Percentiles rank a stretch among this genome's conserved stretches.
Evolutionary conservation across 2,329 filamentous ascomycete species (phyloP).

Genomic region (Fusarium kyushuense): DNA sequence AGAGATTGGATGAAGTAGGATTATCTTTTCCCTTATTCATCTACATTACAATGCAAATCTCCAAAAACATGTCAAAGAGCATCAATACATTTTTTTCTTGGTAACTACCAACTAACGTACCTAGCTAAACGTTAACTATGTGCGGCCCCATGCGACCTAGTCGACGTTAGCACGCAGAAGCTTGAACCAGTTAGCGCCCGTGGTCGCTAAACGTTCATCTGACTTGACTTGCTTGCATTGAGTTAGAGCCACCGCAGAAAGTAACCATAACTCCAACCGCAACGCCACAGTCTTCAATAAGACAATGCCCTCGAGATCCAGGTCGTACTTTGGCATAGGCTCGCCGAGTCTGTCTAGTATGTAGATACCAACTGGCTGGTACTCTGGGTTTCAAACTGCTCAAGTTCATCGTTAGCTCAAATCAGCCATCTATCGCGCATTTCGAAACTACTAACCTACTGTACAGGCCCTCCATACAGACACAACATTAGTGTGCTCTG

Average conservation of each 20-base stretch:
- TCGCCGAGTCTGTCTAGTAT: background rate
- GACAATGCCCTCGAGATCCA: slow-evolving; percentile 15
- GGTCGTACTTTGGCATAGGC: slow-evolving; percentile 13
- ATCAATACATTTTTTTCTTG: background rate
- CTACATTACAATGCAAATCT: background rate
- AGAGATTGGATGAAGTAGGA: background rate
- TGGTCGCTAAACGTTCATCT: slow-evolving; percentile 14
- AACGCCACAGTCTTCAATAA: slow-evolving; percentile 25
- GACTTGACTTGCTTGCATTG: slow-evolving; percentile 40
- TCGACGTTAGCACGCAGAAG: slow-evolving; percentile 14
- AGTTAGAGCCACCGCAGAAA: slow-evolving; percentile 47
- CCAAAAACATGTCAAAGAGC: background rate
- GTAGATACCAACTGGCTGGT: background rate
- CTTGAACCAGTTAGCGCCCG: slow-evolving; percentile 33
- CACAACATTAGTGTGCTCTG: background rate
- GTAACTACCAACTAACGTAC: background rate
- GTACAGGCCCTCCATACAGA: background rate
- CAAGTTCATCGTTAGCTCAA: slow-evolving; percentile 3
- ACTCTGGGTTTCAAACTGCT: slow-evolving; percentile 12
- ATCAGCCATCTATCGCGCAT: slow-evolving; percentile 1
- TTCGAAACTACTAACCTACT: background rate
- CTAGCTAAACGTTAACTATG: slow-evolving; percentile 18
- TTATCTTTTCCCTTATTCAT: background rate
- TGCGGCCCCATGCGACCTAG: slow-evolving; percentile 20
- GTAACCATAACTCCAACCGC: slow-evolving; percentile 37